Evolutionary conservation across 108 stramenopile species (phyloP), one percentile per base, ranked within the genome.

Genomic region (Fragilariopsis cylindrus): DNA sequence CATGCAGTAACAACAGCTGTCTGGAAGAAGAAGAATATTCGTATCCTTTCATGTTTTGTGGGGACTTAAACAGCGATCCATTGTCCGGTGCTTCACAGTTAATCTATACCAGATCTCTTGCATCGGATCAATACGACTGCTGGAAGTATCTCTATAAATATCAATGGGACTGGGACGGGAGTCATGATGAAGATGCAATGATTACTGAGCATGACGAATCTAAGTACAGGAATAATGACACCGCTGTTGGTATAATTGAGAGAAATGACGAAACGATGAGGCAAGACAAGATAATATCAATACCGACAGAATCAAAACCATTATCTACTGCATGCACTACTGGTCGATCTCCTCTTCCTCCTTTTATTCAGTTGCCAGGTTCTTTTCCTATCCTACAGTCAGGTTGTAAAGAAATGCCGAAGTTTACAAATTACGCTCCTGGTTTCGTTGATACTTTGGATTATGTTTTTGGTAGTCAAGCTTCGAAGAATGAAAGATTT

Each of bases 31-130:
- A 21, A 21, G 21, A 21, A 21, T 47, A 68, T 43, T 9, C 60
- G 9, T 74, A 65, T 73, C 87, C 84, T 7, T 72, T 89, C 18
- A 70, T 92, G 5, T 80, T 92, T 13, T 92, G 88, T 56, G 91
- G 91, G 8, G 91, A 92, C 68, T 82, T 88, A 43, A 92, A 92
- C 49, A 78, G 76, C 5, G 63, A 73, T 30, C 82, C 87, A 13
- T 12, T 60, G 19, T 82, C 82, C 16, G 86, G 85, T 7, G 83
- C 81, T 16, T 75, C 74, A 40, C 57, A 82, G 30, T 81, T 91
- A 5, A 57, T 91, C 9, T 64, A 81, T 45, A 65, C 82, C 11
- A 46, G 88, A 44, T 50, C 56, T 56, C 81, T 91, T 12, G 60
- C 70, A 56, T 50, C 83, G 16, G 47, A 70, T 54, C 65, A 81